Evolutionary conservation across 805 yeast species (phyloP).

Genomic region (Zygotorulaspora danielsina): DNA sequence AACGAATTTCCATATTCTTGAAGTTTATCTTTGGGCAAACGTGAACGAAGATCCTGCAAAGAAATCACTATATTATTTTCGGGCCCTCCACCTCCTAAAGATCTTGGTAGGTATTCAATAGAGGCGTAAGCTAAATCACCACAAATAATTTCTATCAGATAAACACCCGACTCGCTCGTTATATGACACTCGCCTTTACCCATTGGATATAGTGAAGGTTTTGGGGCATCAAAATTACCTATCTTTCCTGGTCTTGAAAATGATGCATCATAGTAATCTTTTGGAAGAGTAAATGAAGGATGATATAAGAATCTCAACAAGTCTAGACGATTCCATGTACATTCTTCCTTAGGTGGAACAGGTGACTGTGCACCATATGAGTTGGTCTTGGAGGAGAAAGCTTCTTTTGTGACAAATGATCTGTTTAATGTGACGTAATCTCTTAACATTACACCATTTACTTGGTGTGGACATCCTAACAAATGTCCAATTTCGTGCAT

Average conservation of each 20-base stretch:
- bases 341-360: slow-evolving; percentile 56
- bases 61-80: slow-evolving; percentile 48
- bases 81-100: slow-evolving; percentile 58
- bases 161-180: slow-evolving; percentile 62
- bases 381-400: slow-evolving; percentile 49
- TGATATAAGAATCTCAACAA: slow-evolving; percentile 73
- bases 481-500: slow-evolving; percentile 93
- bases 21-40: slow-evolving; percentile 31
- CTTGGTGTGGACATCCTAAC: slow-evolving; percentile 90
- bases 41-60: slow-evolving; percentile 42
- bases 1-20: slow-evolving; percentile 30
- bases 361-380: slow-evolving; percentile 45
- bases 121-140: slow-evolving; percentile 51
- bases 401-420: slow-evolving; percentile 72
- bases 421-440: slow-evolving; percentile 80
- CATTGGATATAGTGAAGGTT: slow-evolving; percentile 45
- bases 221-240: slow-evolving; percentile 21
- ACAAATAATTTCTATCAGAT: slow-evolving; percentile 63
- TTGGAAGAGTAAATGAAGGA: slow-evolving; percentile 70
- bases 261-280: slow-evolving; percentile 51
- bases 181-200: slow-evolving; percentile 44
- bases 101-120: slow-evolving; percentile 55
- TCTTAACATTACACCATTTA: slow-evolving; percentile 83
- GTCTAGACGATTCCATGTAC: slow-evolving; percentile 86
- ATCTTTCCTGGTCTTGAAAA: slow-evolving; percentile 35